Percentiles rank a stretch among this genome's conserved stretches.
Conservation (phyloP, 495 filamentous ascomycete genomes). For the Penicillium waksmanii region DNA sequence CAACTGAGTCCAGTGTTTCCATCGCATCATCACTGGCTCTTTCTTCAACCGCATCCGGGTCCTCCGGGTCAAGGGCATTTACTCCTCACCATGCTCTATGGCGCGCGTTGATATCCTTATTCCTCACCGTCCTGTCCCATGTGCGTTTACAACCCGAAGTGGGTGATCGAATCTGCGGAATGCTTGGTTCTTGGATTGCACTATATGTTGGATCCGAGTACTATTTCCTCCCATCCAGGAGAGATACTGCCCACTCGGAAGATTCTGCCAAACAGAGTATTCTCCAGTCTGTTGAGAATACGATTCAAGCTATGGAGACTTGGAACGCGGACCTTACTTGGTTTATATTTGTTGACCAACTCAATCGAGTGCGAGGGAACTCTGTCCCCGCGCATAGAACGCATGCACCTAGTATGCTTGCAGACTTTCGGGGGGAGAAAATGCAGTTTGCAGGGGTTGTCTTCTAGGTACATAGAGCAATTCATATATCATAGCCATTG, state of each 20-base stretch:
- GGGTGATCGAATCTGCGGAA: constrained; percentile 45
- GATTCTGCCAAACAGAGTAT: constrained; percentile 17
- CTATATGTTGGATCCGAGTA: constrained; percentile 42
- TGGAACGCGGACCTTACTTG: constrained; percentile 53
- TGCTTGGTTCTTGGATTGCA: constrained; percentile 43
- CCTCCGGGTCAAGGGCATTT: constrained; percentile 35
- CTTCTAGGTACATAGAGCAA: constrained; percentile 27
- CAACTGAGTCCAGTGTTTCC: constrained; percentile 1
- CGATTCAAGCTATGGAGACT: constrained; percentile 46
- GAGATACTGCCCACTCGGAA: background rate
- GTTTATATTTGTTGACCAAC: constrained; percentile 43
- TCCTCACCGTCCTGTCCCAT: constrained; percentile 43
- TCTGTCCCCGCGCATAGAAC: background rate
- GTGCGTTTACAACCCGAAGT: constrained; percentile 42
- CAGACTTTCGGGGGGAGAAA: constrained; percentile 26
- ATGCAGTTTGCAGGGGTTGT: constrained; percentile 36
- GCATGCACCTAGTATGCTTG: background rate
- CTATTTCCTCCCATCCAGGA: constrained; percentile 26
- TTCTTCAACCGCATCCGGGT: constrained; percentile 27
- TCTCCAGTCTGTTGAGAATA: constrained; percentile 32
- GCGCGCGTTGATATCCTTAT: constrained; percentile 42
- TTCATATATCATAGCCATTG: background rate
- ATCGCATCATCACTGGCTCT: constrained; percentile 31
- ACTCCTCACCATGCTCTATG: constrained; percentile 45
- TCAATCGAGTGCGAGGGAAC: background rate